A percentile compares a stretch with the other conserved stretches of the same genome.
phyloP scores from a whole-genome alignment of 2,329 filamentous ascomycete species.

The Fusarium redolens region DNA sequence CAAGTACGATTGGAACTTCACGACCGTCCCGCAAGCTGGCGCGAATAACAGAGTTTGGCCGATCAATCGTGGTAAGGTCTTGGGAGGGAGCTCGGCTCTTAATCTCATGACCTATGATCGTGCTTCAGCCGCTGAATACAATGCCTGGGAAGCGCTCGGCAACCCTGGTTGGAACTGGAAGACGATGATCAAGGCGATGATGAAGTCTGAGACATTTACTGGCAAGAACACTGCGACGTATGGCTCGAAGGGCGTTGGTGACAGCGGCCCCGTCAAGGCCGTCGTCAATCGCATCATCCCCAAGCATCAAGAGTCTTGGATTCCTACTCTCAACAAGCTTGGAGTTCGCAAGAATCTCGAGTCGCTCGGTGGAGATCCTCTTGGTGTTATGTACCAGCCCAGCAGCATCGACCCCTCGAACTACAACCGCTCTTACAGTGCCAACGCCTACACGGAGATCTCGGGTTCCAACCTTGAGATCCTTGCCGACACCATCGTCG shows the following conservation, averaged over 20 bases:
- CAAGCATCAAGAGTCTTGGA: constrained; percentile 55
- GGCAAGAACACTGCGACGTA: constrained; percentile 38
- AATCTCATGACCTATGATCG: constrained; percentile 49
- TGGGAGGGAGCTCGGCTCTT: constrained; percentile 47
- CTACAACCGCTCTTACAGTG: constrained; percentile 61
- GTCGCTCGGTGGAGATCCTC: constrained; percentile 57
- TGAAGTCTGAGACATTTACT: constrained; percentile 33
- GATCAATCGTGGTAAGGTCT: constrained; percentile 41
- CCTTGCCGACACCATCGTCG: constrained; percentile 35
- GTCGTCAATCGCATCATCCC: constrained; percentile 56
- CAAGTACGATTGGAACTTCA: constrained; percentile 47
- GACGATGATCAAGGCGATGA: constrained; percentile 29
- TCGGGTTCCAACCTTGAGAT: constrained; percentile 53
- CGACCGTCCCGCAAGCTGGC: constrained; percentile 42
- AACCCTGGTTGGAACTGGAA: constrained; percentile 54
- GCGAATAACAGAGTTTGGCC: constrained; percentile 35
- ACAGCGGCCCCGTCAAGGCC: constrained; percentile 39
- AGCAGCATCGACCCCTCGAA: constrained; percentile 57
- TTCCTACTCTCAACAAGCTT: constrained; percentile 56
- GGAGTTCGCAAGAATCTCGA: constrained; percentile 53
- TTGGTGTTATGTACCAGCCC: constrained; percentile 62
- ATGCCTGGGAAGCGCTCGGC: constrained; percentile 53
- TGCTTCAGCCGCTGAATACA: constrained; percentile 44
- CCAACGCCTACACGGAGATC: constrained; percentile 57
- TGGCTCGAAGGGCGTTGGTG: constrained; percentile 32